A percentile compares a stretch with the other conserved stretches of the same genome.
phyloP scores from a whole-genome alignment of 2,329 filamentous ascomycete genomes.

The Talaromyces sp. region DNA sequence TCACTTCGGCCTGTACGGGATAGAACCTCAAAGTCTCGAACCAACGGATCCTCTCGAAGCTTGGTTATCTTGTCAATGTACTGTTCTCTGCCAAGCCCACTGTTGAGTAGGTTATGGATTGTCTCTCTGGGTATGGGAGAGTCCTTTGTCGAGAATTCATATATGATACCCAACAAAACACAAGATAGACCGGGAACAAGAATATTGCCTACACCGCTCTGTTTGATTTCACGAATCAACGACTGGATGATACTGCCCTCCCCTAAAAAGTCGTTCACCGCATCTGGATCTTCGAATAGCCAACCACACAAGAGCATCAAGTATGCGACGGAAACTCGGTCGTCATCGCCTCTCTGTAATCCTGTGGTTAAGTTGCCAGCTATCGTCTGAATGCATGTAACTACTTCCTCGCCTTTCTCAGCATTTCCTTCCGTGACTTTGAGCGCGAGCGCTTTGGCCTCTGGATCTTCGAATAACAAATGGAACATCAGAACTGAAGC shows the following conservation, averaged over 20 bases:
- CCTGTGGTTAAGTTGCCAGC: slow-evolving; percentile 80
- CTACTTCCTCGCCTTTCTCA: slow-evolving; percentile 84
- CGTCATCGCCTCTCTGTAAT: slow-evolving; percentile 71
- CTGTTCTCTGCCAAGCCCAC: slow-evolving; percentile 76
- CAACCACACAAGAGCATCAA: slow-evolving; percentile 84
- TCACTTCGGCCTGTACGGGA: slow-evolving; percentile 62
- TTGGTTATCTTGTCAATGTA: slow-evolving; percentile 79
- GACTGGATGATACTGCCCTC: slow-evolving; percentile 92
- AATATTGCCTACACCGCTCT: slow-evolving; percentile 57
- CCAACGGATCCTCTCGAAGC: slow-evolving; percentile 70
- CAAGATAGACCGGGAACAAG: slow-evolving; percentile 79
- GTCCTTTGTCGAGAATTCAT: slow-evolving; percentile 97
- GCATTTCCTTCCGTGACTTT: slow-evolving; percentile 84
- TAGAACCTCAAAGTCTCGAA: slow-evolving; percentile 86
- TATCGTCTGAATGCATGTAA: slow-evolving; percentile 87
- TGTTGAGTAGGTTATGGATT: slow-evolving; percentile 72
- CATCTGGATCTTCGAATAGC: slow-evolving; percentile 88
- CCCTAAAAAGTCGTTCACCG: slow-evolving; percentile 85
- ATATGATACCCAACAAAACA: slow-evolving; percentile 79
- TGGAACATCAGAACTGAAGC: slow-evolving; percentile 84
- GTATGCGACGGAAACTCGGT: slow-evolving; percentile 77
- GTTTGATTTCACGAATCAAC: slow-evolving; percentile 70
- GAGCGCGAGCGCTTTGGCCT: slow-evolving; percentile 77
- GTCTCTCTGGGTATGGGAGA: slow-evolving; percentile 81
- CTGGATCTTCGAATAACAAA: slow-evolving; percentile 72